phyloP scores from a whole-genome alignment of 2,329 filamentous ascomycete species.

The Venturia aucupariae region DNA sequence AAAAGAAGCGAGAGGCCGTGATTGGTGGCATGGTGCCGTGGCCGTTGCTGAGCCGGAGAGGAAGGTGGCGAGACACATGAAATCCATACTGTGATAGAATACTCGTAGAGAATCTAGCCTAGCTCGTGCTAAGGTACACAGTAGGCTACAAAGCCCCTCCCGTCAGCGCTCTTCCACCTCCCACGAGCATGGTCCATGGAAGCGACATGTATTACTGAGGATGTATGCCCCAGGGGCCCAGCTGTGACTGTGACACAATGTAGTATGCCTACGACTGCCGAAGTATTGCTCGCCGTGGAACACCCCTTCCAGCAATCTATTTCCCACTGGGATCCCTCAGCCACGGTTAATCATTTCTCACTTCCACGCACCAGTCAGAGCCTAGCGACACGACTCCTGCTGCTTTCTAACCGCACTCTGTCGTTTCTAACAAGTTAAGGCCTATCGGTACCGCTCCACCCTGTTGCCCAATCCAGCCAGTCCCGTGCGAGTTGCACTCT shows the following conservation, averaged over 20 bases:
- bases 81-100: no score
- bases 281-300: slow-evolving; percentile 4
- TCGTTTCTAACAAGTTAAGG: slow-evolving; percentile 6
- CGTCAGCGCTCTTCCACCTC: not conserved
- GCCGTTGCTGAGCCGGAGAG: not conserved
- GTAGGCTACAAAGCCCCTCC: no score
- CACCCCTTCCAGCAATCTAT: not conserved
- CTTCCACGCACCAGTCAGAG: not conserved
- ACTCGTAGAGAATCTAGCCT: not conserved
- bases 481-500: not conserved
- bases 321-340: slow-evolving; percentile 1
- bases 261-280: slow-evolving; percentile 1
- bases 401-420: not conserved
- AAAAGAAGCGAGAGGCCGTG: not conserved
- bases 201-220: no score
- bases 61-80: not conserved
- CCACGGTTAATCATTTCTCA: not conserved
- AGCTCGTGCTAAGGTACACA: no score
- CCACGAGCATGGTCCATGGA: not conserved
- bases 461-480: slow-evolving; percentile 7
- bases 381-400: not conserved
- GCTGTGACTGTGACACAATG: not conserved
- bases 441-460: slow-evolving; percentile 5
- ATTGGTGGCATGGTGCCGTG: not conserved
- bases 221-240: not conserved